Evolutionary conservation across 108 stramenopile species (phyloP), one percentile per base, ranked within the genome.

Genomic region (Epipyxis sp.): DNA sequence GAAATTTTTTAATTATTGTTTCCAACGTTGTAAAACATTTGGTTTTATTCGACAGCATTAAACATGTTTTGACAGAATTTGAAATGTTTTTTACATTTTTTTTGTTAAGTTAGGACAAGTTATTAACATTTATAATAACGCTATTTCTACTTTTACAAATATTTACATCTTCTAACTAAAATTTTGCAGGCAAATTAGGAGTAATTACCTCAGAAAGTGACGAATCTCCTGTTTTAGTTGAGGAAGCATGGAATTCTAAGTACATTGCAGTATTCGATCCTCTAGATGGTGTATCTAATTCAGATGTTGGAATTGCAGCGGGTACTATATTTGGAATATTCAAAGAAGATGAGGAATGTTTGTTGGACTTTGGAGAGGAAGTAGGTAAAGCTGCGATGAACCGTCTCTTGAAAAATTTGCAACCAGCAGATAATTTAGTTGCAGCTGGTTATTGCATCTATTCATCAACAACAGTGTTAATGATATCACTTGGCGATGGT

Each of bases 271-370:
- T 88, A 54, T 93, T 91, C 76, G 95, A 96, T 87, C 95, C 95
- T n/a, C 85, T 96, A 59, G 95, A 96, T 83, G 95, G 95, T 46
- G 91, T 90, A 27, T 92, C 90, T 32, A 94, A 94, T 77, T 91
- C 94, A 69, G 95, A 94, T 78, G 93, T 93, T 68, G 93, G 93
- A 80, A 94, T 94, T 86, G 87, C 91, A 69, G 92, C 94, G 59
- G 95, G 95, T 40, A 92, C 91, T 46, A 96, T 96, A 85, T 94
- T 94, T 80, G 94, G 93, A 34, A 91, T 96, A 54, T 96, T 94
- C 91, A 91, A 92, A 59, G 92, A 92, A 46, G 89, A 86, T n/a
- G 91, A 90, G 40, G 88, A 89, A 72, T 89, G 88, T 59, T 57
- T 88, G 29, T 83, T 88, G 27, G 89, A 89, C 37, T 84, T 85